phyloP scores from a whole-genome alignment of 345 rosid species.

The Eucalyptus guilfoylei region DNA sequence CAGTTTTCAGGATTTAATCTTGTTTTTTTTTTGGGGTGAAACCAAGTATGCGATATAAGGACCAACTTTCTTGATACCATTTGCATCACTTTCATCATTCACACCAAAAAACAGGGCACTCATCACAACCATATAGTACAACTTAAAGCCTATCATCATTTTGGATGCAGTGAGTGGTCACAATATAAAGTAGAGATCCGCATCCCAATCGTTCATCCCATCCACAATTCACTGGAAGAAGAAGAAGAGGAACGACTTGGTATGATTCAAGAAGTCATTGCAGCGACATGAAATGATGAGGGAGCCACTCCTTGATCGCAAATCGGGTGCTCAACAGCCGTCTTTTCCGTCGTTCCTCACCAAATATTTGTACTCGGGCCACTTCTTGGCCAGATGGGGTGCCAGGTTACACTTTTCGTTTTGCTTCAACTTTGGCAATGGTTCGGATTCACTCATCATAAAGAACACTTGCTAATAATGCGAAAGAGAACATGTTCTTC shows the following conservation, averaged over 20 bases:
- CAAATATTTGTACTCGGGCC: constrained; percentile 38
- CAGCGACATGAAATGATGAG: not conserved
- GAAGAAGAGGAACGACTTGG: not conserved
- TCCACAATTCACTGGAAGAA: not conserved
- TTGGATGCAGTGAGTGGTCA: not conserved
- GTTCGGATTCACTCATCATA: not conserved
- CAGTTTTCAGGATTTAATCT: not conserved
- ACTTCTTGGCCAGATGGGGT: constrained; percentile 85
- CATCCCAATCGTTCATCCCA: not conserved
- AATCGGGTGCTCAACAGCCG: not conserved
- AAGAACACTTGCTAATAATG: not conserved
- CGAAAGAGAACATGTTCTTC: not conserved
- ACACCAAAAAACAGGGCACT: not conserved
- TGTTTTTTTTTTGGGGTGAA: not conserved
- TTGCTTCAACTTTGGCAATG: not conserved
- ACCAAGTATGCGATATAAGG: not conserved
- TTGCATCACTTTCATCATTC: not conserved
- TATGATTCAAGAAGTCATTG: not conserved
- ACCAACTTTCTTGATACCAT: not conserved
- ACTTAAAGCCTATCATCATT: not conserved
- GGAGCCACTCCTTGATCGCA: not conserved
- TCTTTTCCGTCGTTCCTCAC: constrained; percentile 8
- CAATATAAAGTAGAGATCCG: too few species aligned
- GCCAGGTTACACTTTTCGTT: constrained; percentile 33
- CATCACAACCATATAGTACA: not conserved